Evolutionary conservation across 2,329 filamentous ascomycete species (phyloP), one percentile per base, ranked within the genome.

Genomic region (Botrytis pseudocinerea): DNA sequence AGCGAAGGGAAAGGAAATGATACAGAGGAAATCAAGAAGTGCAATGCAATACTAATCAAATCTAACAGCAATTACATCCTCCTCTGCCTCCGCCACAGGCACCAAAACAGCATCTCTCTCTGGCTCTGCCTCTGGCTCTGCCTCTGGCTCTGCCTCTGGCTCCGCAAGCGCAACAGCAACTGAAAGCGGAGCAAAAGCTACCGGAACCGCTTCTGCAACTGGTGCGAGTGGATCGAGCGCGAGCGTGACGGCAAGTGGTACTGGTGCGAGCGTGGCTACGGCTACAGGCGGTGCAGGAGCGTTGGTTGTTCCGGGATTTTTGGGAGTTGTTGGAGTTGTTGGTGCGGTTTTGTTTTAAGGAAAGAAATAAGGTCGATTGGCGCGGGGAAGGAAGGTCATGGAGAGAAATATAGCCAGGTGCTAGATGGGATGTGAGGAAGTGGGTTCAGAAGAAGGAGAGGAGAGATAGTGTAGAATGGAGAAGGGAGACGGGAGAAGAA

Each of bases 241-340:
- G 18, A 54, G 62, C 10, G 62, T 51, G 9, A 69, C 63, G 3
- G 63, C 63, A 60, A 69, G 70, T 25, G 9, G 63, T 6, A 20
- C 40, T 20, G 28, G 25, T 12, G 70, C 70, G 7, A 69, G 63
- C 44, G 51, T 4, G 10, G 18, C n/a, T 20, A 25, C 61, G n/a
- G 40, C 48, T 2, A 35, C 16, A n/a, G 48, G 42, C 42, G 51
- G 32, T 69, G 51, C 54, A 7, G 70, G 35, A 12, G 25, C 40
- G 20, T 51, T 72, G 54, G 25, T 40, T 22, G 25, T 69, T 69
- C 70, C 70, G 9, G 70, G 62, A 48, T 68, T 72, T 10, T 28
- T 72, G 42, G 70, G 32, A 9, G 14, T 51, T 20, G 42, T 61
- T 12, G 69, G 54, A n/a, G n/a, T 66, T 0, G 32, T 68, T 25